Base-by-base conservation (phyloP, 805 yeast genomes). In the Candida anglica region DNA sequence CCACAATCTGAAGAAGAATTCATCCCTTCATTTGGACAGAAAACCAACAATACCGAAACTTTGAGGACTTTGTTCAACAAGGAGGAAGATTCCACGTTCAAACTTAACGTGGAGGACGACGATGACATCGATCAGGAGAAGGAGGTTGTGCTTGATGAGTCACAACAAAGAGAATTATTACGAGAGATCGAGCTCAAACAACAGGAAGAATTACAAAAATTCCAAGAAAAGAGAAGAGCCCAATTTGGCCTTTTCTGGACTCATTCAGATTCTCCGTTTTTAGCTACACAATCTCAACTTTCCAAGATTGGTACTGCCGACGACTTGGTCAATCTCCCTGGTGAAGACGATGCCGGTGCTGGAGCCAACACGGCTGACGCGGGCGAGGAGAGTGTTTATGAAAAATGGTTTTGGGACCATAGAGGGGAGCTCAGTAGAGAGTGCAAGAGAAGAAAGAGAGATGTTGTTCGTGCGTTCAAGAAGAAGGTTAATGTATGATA, bases 241-340 rank as follows among this genome's bases (percentile, higher is more conserved):
- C 50, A 52, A 34, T 49, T 43, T 28, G 79, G 86, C 6, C 63
- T 88, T 22, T 89, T 91, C 56, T 91, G 94, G 72, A 63, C 81
- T 2, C 97, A 91, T 53, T 63, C 69, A 9, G 83, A 83, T 14
- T 89, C 97, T 1, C 96, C 96, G 1, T 91, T 86, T 60, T 64
- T 91, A 42, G 76, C 75, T 32, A 81, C 96, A 0, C 98, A 89
- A 59, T 71, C 96, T 0, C 95, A 85, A 53, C 55, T 87, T 30
- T 75, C 73, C 38, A 81, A 78, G 47, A 45, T 83, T 22, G 66
- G 73, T 6, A 48, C 54, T n/a, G 39, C 39, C 2, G 48, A 44
- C 11, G 59, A 53, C 23, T 61, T 52, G 6, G 39, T 58, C 14
- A 46, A 41, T 19, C 52, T 66, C 28, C 71, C 71, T 1, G 71